Evolutionary conservation across 2,329 filamentous ascomycete species (phyloP), one percentile per base, ranked within the genome.

Genomic region (Leptodontidium sp.): DNA sequence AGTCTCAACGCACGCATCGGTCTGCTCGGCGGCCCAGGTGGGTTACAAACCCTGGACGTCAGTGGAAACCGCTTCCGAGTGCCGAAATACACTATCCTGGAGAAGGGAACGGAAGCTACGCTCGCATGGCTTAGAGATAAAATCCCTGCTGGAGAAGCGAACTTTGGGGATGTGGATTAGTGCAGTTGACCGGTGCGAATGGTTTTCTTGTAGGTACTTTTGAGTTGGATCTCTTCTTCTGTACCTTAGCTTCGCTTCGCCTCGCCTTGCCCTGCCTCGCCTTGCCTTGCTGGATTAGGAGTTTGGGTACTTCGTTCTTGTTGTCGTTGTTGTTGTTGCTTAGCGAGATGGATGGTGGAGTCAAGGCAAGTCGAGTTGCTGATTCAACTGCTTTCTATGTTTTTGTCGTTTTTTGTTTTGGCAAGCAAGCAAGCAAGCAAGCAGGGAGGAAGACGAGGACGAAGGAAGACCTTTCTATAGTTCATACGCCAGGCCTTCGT

Each of bases 51-150:
- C 65, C 82, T 98, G 11, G 91, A 97, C 59, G 91, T 97, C 4
- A 88, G 87, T 35, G 94, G 94, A 0, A 98, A 98, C 78, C 86
- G 90, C 40, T 98, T 98, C 81, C 86, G 93, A 40, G 93, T 98
- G 40, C 95, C 95, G 0, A 88, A 92, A 67, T 94, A 91, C 82
- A 92, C 91, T 71, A 87, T 97, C 7, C 82, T 98, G 59, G 92
- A 95, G 69, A 92, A 93, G 71, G 95, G 95, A 0, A 98, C 94
- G 0, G 93, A 97, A 75, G 91, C 93, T 2, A 90, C 93, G 0
- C 82, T 98, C 73, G 85, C 89, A 61, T 97, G 93, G 91, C 80
- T 98, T 62, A 87, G 92, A 69, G 91, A 93, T 35, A 87, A 91
- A 66, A 91, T 97, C 45, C 90, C 92, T 85, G 85, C 84, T 79